Conservation (phyloP, 1,139 yeast species). For the Arxiozyma bovina region DNA sequence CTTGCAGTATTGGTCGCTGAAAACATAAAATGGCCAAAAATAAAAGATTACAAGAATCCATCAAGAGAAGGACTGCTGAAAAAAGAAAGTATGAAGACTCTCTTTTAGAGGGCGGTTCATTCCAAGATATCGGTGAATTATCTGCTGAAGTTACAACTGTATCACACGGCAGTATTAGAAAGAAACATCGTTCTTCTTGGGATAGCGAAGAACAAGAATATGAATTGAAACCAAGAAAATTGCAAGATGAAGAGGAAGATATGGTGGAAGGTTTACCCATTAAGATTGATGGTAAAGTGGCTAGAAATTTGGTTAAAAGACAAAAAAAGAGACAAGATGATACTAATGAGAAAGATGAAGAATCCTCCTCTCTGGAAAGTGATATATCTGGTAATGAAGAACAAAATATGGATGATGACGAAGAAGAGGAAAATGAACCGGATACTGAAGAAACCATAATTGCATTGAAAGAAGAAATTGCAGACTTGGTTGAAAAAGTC, state of each 20-base stretch:
- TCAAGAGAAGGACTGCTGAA: constrained; percentile 30
- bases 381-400: background rate
- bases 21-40: constrained; percentile 17
- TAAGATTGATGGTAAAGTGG: constrained; percentile 60
- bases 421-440: constrained; percentile 40
- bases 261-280: constrained; percentile 75
- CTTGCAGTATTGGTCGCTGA: background rate
- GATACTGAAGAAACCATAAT: constrained; percentile 52
- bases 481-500: constrained; percentile 66
- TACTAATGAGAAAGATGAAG: constrained; percentile 28
- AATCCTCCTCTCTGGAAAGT: constrained; percentile 1
- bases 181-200: constrained; percentile 26
- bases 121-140: constrained; percentile 29
- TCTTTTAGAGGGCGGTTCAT: constrained; percentile 40
- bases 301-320: constrained; percentile 43
- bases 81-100: constrained; percentile 48
- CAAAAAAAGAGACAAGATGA: constrained; percentile 32
- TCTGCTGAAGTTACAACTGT: constrained; percentile 21
- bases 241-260: constrained; percentile 34
- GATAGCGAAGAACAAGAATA: constrained; percentile 66
- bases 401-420: constrained; percentile 6
- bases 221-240: constrained; percentile 49
- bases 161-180: constrained; percentile 11
- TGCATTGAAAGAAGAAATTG: constrained; percentile 72
- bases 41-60: constrained; percentile 22